A percentile compares a stretch with the other conserved stretches of the same genome.
Evolutionary conservation across 495 filamentous ascomycete species (phyloP).

Genomic region (Penicillium nucicola): DNA sequence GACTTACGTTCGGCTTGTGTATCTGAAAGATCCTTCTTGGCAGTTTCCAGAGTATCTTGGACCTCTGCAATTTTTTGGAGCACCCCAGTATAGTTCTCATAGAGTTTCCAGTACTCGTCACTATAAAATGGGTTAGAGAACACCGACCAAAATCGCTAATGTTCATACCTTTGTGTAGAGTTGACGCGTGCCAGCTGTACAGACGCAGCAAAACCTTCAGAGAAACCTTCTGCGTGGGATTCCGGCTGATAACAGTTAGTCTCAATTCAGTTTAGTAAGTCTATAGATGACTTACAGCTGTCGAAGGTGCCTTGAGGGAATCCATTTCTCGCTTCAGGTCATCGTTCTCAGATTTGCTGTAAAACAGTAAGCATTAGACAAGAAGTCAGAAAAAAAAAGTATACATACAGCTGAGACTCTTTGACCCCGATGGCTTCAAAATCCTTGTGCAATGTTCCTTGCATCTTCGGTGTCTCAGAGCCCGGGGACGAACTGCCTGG

Average conservation of each 20-base stretch:
- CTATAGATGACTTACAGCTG: slow-evolving; percentile 17
- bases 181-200: slow-evolving; percentile 35
- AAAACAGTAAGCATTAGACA: slow-evolving; percentile 12
- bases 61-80: slow-evolving; percentile 41
- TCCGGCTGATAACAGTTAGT: slow-evolving; percentile 20
- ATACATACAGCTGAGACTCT: slow-evolving; percentile 39
- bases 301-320: slow-evolving; percentile 30
- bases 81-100: slow-evolving; percentile 40
- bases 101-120: slow-evolving; percentile 47
- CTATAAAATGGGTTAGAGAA: slow-evolving; percentile 27
- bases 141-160: background rate
- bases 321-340: slow-evolving; percentile 41
- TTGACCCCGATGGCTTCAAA: slow-evolving; percentile 42
- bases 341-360: slow-evolving; percentile 43
- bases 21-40: slow-evolving; percentile 36
- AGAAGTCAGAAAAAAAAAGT: background rate
- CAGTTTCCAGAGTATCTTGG: slow-evolving; percentile 35
- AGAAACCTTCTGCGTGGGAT: slow-evolving; percentile 34
- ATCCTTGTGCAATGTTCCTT: slow-evolving; percentile 45
- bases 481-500: slow-evolving; percentile 41
- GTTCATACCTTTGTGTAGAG: slow-evolving; percentile 37
- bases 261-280: background rate
- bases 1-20: slow-evolving; percentile 41
- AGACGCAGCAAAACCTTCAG: slow-evolving; percentile 33
- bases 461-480: slow-evolving; percentile 38